These are phyloP conservation scores for Cubamyces sp. DNA, from an alignment of 768 basidiomycete species.

Conservation along the genomic window DNA sequence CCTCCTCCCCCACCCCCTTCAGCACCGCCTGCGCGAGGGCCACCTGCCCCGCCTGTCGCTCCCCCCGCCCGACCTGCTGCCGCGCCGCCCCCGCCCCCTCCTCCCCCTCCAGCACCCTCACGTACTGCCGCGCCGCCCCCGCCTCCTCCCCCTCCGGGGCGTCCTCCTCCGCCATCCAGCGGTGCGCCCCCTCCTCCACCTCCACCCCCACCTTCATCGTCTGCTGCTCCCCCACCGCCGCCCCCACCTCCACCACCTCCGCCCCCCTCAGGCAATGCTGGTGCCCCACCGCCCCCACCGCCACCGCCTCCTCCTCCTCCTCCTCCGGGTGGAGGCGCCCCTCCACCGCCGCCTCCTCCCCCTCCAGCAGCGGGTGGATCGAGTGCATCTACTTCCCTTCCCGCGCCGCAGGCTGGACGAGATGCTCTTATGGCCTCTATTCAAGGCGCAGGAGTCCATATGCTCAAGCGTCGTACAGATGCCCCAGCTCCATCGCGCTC, in stretches of 20 bases:
- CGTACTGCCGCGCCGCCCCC: no score
- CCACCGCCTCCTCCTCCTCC: slow-evolving; percentile 37
- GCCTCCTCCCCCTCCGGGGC: slow-evolving; percentile 33
- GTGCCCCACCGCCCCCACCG: slow-evolving; percentile 40
- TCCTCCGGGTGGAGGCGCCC: slow-evolving; percentile 32
- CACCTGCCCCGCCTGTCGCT: slow-evolving; percentile 34
- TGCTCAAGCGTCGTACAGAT: slow-evolving; percentile 62
- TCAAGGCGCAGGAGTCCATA: slow-evolving; percentile 76
- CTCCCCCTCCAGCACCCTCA: no score
- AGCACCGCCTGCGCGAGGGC: slow-evolving; percentile 36
- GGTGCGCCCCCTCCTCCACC: slow-evolving; percentile 28
- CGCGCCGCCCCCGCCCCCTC: slow-evolving; percentile 27
- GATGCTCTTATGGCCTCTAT: slow-evolving; percentile 76
- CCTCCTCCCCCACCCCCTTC: slow-evolving; percentile 37
- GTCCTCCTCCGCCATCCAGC: slow-evolving; percentile 29
- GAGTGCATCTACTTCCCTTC: slow-evolving; percentile 45
- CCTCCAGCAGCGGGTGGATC: slow-evolving; percentile 28
- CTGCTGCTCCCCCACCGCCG: slow-evolving; percentile 38
- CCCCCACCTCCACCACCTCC: slow-evolving; percentile 42
- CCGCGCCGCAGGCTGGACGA: slow-evolving; percentile 63
- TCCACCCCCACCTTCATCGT: slow-evolving; percentile 39
- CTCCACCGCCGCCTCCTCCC: slow-evolving; percentile 39
- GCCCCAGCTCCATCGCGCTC: slow-evolving; percentile 34
- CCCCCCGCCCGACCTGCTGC: slow-evolving; percentile 39
- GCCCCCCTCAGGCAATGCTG: slow-evolving; percentile 36